Conservation (phyloP, 2,329 filamentous ascomycete genomes). For the Tolypocladium sp. region DNA sequence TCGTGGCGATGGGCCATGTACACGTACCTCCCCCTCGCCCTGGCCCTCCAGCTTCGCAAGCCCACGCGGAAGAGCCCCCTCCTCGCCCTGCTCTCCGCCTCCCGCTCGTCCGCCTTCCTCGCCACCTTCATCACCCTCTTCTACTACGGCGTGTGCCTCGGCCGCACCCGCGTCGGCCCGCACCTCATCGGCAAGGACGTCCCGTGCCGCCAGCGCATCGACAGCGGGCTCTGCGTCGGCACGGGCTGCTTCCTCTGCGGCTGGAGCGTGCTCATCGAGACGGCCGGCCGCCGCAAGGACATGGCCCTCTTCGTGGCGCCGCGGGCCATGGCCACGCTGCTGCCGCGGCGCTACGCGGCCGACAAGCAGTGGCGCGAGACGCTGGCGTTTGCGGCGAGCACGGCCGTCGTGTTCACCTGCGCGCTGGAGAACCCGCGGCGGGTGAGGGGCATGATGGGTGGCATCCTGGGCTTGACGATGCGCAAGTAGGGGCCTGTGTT, state of each 20-base stretch:
- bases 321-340: conserved; percentile 62
- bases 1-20: conserved; percentile 67
- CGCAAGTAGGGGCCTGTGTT: conserved; percentile 15
- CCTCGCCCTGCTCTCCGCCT: conserved; percentile 48
- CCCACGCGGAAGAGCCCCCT: conserved; percentile 38
- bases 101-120: conserved; percentile 68
- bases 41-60: conserved; percentile 48
- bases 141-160: conserved; percentile 77
- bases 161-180: conserved; percentile 65
- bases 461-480: conserved; percentile 44
- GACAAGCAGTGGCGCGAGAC: conserved; percentile 61
- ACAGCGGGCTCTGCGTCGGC: conserved; percentile 59
- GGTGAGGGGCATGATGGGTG: conserved; percentile 62
- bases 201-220: conserved; percentile 39
- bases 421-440: conserved; percentile 51
- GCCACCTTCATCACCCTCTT: conserved; percentile 70
- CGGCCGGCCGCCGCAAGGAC: conserved; percentile 56
- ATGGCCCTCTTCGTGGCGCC: conserved; percentile 75
- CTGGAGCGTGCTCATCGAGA: conserved; percentile 72
- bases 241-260: conserved; percentile 68
- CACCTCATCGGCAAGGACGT: conserved; percentile 48
- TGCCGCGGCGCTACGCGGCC: conserved; percentile 58
- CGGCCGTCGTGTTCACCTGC: conserved; percentile 61
- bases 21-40: conserved; percentile 68
- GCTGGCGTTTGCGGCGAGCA: conserved; percentile 55